Evolutionary conservation across 139 green algal species (phyloP).

Genomic region (Haematococcus sp.): DNA sequence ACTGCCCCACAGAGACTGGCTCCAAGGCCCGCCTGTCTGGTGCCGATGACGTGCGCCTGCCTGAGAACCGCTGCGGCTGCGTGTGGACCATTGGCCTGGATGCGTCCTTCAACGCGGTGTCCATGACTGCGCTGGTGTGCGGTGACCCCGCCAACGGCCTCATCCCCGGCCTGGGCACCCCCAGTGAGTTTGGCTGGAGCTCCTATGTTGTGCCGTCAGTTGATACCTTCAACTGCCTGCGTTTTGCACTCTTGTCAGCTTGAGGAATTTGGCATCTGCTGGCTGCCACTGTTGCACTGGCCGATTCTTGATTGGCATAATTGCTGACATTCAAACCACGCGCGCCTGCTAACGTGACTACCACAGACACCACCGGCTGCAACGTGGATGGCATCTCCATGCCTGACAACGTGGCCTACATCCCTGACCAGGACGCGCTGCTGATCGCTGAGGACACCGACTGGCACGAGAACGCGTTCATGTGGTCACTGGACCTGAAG

Average conservation of each 20-base stretch:
- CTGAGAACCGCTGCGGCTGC: slow-evolving; percentile 45
- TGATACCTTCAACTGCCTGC: no score
- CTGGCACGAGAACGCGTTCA: slow-evolving; percentile 46
- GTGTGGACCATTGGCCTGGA: slow-evolving; percentile 20
- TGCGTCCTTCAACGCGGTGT: slow-evolving; percentile 1
- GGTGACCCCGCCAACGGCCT: not conserved
- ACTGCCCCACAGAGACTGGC: no score
- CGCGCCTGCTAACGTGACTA: no score
- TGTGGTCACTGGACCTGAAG: slow-evolving; percentile 38
- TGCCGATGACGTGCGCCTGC: slow-evolving; percentile 37
- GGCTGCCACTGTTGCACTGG: no score
- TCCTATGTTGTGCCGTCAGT: no score
- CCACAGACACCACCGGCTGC: slow-evolving; percentile 12
- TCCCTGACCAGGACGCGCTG: slow-evolving; percentile 28
- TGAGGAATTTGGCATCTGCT: no score
- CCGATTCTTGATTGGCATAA: no score
- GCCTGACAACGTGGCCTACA: slow-evolving; percentile 39
- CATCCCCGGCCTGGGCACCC: no score
- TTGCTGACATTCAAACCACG: no score
- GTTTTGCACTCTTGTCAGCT: no score
- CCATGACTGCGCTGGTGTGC: slow-evolving; percentile 16
- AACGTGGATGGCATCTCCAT: slow-evolving; percentile 21
- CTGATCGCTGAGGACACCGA: slow-evolving; percentile 41
- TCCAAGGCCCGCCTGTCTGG: not conserved
- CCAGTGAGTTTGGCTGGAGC: no score